Evolutionary conservation across 208 protist genomes (phyloP).

Genomic region (Kentomonas sorsogonicus): DNA sequence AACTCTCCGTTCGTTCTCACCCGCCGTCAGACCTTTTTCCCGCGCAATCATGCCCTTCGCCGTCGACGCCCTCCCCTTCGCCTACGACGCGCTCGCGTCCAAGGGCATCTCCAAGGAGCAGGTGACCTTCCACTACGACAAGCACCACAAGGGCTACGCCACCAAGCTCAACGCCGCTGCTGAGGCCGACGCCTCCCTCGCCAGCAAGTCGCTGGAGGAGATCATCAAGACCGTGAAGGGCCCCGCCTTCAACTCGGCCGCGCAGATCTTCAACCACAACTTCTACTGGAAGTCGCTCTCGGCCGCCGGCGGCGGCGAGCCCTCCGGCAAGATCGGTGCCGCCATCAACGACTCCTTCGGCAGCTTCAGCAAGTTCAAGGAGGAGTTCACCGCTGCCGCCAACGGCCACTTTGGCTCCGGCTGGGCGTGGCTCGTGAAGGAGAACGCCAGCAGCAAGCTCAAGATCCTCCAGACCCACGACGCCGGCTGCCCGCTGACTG

Average conservation of each 20-base stretch:
- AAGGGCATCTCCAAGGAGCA: slow-evolving; percentile 88
- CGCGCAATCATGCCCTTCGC: slow-evolving; percentile 49
- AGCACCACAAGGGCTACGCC: slow-evolving; percentile 90
- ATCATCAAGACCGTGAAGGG: slow-evolving; percentile 80
- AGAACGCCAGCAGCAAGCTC: slow-evolving; percentile 68
- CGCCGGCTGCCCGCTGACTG: slow-evolving; percentile 69
- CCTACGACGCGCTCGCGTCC: slow-evolving; percentile 59
- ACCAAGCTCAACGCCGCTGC: slow-evolving; percentile 86
- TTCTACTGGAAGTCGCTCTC: slow-evolving; percentile 91
- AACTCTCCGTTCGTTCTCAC: too few relatives aligned
- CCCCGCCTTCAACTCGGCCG: slow-evolving; percentile 88
- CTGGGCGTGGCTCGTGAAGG: slow-evolving; percentile 93
- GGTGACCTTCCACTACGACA: slow-evolving; percentile 89
- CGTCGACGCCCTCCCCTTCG: slow-evolving; percentile 68
- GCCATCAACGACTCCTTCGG: slow-evolving; percentile 79
- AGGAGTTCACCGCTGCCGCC: slow-evolving; percentile 85
- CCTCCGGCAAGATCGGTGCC: slow-evolving; percentile 50
- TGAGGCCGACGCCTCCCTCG: slow-evolving; percentile 49
- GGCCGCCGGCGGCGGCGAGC: slow-evolving; percentile 53
- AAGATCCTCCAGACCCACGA: slow-evolving; percentile 82
- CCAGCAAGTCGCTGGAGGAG: slow-evolving; percentile 72
- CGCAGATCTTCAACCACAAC: slow-evolving; percentile 93
- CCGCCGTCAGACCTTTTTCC: too few relatives aligned
- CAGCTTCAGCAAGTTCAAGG: slow-evolving; percentile 89
- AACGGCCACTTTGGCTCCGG: slow-evolving; percentile 91